These are phyloP conservation scores for Apocynum venetum DNA, from an alignment of 257 asterid species.

Conservation along the genomic window DNA sequence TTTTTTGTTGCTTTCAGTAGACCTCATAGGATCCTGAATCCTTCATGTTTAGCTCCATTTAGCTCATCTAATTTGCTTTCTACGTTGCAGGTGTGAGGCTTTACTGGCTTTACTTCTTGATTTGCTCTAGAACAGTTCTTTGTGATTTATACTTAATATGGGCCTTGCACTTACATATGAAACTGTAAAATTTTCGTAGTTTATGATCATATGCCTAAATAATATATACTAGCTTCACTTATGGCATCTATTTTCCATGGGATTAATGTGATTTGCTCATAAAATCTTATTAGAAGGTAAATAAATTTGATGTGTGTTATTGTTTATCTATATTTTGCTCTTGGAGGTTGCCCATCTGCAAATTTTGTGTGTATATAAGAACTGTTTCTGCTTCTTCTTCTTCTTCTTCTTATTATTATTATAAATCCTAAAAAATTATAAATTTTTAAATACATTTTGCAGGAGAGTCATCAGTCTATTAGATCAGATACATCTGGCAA, in stretches of 20 bases:
- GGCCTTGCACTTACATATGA: not conserved
- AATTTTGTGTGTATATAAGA: not conserved
- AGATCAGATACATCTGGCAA: constrained; percentile 29
- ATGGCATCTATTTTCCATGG: not conserved
- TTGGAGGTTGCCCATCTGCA: not conserved
- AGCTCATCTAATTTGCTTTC: not conserved
- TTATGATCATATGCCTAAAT: not conserved
- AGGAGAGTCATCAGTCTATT: constrained; percentile 34
- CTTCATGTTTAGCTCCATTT: not conserved
- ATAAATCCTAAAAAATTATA: not conserved
- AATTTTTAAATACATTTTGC: not conserved
- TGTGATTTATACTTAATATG: not conserved
- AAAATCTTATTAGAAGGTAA: not conserved
- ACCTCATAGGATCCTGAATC: not conserved
- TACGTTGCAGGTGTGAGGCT: not conserved
- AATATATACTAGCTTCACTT: not conserved
- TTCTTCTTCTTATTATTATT: not conserved
- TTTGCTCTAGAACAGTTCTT: not conserved
- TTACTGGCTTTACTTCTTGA: not conserved
- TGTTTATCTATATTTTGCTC: not conserved
- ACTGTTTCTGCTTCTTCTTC: too few species aligned
- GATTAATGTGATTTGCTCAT: not conserved
- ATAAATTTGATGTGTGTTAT: not conserved
- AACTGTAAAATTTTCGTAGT: not conserved
- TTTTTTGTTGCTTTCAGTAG: not conserved